Base-by-base conservation (phyloP, 768 basidiomycete genomes). In the Auriculariales sp. region DNA sequence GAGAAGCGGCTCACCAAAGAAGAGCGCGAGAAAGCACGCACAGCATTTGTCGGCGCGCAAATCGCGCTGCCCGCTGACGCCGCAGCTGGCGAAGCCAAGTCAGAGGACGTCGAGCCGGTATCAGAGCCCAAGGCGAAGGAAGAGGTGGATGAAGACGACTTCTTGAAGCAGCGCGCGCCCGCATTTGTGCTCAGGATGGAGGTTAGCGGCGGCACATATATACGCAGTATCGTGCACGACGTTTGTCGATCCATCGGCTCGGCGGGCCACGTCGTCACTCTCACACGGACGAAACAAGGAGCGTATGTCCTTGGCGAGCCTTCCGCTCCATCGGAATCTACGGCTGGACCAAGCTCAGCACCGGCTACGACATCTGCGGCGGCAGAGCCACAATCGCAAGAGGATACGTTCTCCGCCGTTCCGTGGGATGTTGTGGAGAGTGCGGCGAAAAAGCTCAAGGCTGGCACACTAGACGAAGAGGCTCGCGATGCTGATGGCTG, bases 141-240 rank as follows among this genome's bases (percentile, higher is more conserved):
- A 17, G 61, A 65, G 52, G 70, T 76, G 51, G 66, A 69, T 30
- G 61, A 59, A 22, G 68, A 72, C 48, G 45, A 24, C 3, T 32
- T 50, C 17, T 47, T 53, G 54, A 49, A 49, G 57, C 58, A 32
- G 58, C 63, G 14, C 28, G 34, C 3, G 1, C 74, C 81, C 1
- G 83, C 83, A 19, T 95, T 98, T 63, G 81, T 83, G 7, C 69
- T 99, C 54, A 77, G 75, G 49, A 94, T 99, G 92, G 83, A 73
- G 54, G 95, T 98, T 4, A 93, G 92, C 7, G 86, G 88, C 25
- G 95, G 95, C 33, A 98, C 95, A 12, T 99, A 99, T 59, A 93
- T 99, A 49, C 83, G 95, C 46, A 92, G 86, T 1, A 83, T 99
- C 55, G 83, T 93, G 35, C 91, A 98, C 62, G 95, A 99, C 62